Conservation (phyloP, 495 filamentous ascomycete genomes). For the Penicillium daleae region DNA sequence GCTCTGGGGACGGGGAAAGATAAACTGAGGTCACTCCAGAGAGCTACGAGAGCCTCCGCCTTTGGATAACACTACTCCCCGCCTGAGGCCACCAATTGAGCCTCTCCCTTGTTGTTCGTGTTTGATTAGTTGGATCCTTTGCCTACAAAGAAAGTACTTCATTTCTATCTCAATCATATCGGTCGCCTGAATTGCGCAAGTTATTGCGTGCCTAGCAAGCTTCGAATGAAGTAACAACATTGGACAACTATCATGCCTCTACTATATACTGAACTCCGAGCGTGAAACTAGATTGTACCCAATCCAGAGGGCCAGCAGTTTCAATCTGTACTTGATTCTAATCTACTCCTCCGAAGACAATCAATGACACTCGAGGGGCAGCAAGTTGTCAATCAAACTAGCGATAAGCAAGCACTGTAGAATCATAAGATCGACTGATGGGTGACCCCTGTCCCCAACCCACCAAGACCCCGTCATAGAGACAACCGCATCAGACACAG, state of each 20-base stretch:
- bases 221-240: neutral
- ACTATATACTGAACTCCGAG: too few species aligned
- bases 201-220: neutral
- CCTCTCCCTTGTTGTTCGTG: neutral
- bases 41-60: constrained; percentile 21
- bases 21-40: constrained; percentile 14
- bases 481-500: neutral
- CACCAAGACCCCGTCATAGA: neutral
- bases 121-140: neutral
- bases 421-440: constrained; percentile 13
- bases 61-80: constrained; percentile 13
- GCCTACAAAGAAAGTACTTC: neutral
- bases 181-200: neutral
- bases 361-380: neutral
- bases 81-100: constrained; percentile 7
- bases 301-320: neutral
- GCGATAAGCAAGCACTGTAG: constrained; percentile 6
- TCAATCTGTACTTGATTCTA: neutral
- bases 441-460: constrained; percentile 5
- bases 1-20: constrained; percentile 25
- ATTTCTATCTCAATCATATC: neutral
- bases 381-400: constrained; percentile 16
- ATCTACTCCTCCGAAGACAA: neutral
- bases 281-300: neutral
- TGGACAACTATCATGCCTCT: too few species aligned